Evolutionary conservation across 2,329 filamentous ascomycete genomes (phyloP), one percentile per base, ranked within the genome.

Genomic region (Arthroderma sp.): DNA sequence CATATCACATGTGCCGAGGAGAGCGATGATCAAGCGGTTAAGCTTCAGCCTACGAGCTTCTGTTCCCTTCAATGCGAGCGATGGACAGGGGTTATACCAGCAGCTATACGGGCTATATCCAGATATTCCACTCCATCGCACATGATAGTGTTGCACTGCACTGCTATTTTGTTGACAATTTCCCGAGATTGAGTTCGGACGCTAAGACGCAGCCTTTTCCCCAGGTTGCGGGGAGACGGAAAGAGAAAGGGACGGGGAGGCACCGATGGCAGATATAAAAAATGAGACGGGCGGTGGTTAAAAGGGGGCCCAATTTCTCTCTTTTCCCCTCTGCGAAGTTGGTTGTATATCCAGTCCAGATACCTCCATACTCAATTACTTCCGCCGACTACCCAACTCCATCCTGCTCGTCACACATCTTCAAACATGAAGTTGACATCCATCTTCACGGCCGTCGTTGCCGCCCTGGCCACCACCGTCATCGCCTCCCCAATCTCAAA

Each of bases 401-500:
- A 51, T 51, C 4, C 23, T 13, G 9, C 17, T 5, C 15, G n/a
- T 25, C 43, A 33, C 6, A 31, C 21, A 8, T 33, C 15, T 15
- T 15, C 15, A n/a, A 33, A 17, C 4, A 51, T 51, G 47, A 51
- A 51, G 47, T 19, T 51, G 19, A 25, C 47, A 2, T 51, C 47
- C 47, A 51, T 51, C 47, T 51, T 51, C 25, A 9, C 47, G 28
- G 47, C 47, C 47, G 47, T 51, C 28, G 47, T 51, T 8, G 25
- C 47, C n/a, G 47, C 47, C 8, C 28, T 51, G 7, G 47, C 47
- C 9, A 51, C 47, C 47, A 31, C 47, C 47, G 47, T 51, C 7
- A 25, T 33, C 13, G 47, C 47, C 47, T 31, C 47, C 9, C 47
- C 47, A 13, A 3, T 51, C n/a, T 23, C 47, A n/a, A 31, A 33